A percentile compares a stretch with the other conserved stretches of the same genome.
These are phyloP conservation scores for Fragaria iinumae DNA, from an alignment of 306 rosid genomes.

Conservation along the genomic window DNA sequence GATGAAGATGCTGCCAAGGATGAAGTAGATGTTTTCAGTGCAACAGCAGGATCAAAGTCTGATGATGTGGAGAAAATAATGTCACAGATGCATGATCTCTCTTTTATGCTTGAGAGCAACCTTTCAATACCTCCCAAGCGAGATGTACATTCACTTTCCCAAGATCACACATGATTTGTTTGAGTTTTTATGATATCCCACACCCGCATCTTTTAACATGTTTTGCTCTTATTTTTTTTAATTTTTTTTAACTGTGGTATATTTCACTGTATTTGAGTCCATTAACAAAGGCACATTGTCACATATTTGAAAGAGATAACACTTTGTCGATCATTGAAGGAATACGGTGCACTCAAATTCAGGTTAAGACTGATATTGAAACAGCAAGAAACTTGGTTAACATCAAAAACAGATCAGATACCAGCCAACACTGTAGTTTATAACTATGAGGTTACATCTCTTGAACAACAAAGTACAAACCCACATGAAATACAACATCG, in stretches of 20 bases:
- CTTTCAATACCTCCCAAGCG: slow-evolving; percentile 66
- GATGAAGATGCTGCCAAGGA: slow-evolving; percentile 15
- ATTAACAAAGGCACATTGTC: too few relatives aligned
- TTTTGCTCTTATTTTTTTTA: too few relatives aligned
- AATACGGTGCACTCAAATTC: background rate
- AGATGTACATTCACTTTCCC: slow-evolving; percentile 32
- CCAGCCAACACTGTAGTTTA: background rate
- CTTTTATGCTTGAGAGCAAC: slow-evolving; percentile 78
- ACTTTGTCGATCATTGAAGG: background rate
- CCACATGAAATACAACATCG: background rate
- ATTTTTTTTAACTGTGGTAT: too few relatives aligned
- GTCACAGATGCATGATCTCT: slow-evolving; percentile 87
- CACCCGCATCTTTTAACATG: too few relatives aligned
- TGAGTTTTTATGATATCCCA: background rate
- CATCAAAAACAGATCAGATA: background rate
- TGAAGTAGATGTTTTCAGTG: slow-evolving; percentile 31
- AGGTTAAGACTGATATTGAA: background rate
- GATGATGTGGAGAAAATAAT: slow-evolving; percentile 52
- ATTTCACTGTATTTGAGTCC: too few relatives aligned
- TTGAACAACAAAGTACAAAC: slow-evolving; percentile 6
- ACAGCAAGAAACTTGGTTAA: background rate
- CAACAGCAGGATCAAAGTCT: slow-evolving; percentile 38
- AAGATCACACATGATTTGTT: slow-evolving; percentile 5
- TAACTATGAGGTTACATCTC: background rate
- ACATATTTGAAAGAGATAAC: too few relatives aligned